These are phyloP conservation scores for Penicillium concentricum DNA, from an alignment of 2,329 filamentous ascomycete species.

Conservation along the genomic window DNA sequence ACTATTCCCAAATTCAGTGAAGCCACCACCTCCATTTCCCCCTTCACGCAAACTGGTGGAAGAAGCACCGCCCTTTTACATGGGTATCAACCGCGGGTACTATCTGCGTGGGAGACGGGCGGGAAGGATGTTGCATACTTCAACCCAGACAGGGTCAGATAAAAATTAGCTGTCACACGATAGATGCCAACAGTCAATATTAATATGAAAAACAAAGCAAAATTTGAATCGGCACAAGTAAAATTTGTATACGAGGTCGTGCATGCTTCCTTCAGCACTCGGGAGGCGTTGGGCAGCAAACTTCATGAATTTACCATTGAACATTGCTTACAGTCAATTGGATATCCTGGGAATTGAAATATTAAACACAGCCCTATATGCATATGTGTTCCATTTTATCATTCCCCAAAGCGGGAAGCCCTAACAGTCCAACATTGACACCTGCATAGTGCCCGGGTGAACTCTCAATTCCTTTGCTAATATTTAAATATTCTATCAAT, in stretches of 20 bases:
- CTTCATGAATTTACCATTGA: neutral
- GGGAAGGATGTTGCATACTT: neutral
- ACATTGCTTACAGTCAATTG: neutral
- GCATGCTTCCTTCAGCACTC: neutral
- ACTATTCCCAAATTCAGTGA: neutral
- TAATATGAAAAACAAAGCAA: neutral
- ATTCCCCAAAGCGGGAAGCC: neutral
- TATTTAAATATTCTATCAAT: neutral
- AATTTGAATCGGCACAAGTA: neutral
- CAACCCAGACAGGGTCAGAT: neutral
- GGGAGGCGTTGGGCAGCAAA: neutral
- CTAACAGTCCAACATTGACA: neutral
- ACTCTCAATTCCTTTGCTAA: neutral
- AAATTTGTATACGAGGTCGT: neutral
- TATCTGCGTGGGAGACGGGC: conserved; percentile 14
- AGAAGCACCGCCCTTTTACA: conserved; percentile 15
- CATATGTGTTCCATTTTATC: neutral
- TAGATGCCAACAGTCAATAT: neutral
- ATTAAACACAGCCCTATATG: neutral
- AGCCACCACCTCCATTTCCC: neutral
- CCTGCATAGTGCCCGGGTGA: too few species aligned
- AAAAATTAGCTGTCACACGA: neutral
- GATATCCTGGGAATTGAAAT: neutral
- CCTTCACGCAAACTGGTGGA: neutral
- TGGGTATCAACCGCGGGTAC: conserved; percentile 19